A percentile compares a stretch with the other conserved stretches of the same genome.
Conservation (phyloP, 345 rosid species). For the Populus deltoides region DNA sequence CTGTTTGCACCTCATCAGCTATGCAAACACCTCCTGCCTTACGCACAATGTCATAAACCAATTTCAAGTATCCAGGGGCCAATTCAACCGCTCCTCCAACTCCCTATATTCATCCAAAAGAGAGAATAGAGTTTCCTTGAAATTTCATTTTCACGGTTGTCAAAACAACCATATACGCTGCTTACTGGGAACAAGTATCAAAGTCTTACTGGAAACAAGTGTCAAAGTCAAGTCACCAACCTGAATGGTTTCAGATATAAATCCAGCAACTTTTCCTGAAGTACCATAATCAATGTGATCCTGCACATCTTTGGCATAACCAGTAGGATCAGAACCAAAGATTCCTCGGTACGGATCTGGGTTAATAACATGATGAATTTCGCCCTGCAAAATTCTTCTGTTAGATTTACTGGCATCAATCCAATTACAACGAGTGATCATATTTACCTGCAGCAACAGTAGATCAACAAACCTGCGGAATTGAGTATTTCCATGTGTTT, state of each 20-base stretch:
- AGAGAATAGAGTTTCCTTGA: background rate
- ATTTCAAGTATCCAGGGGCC: slow-evolving; percentile 87
- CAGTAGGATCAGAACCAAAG: slow-evolving; percentile 76
- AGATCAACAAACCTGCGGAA: slow-evolving; percentile 67
- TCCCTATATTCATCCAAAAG: slow-evolving; percentile 43
- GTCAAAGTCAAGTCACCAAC: slow-evolving; percentile 22
- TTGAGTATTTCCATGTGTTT: slow-evolving; percentile 88
- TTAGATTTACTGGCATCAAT: background rate
- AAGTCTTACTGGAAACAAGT: background rate
- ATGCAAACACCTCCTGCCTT: slow-evolving; percentile 91
- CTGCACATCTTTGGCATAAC: slow-evolving; percentile 83
- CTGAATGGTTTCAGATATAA: slow-evolving; percentile 94
- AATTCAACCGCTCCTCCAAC: slow-evolving; percentile 95
- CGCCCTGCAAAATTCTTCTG: slow-evolving; percentile 53
- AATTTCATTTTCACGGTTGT: slow-evolving; percentile 1
- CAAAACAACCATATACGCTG: background rate
- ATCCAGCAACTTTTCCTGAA: slow-evolving; percentile 88
- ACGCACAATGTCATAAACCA: slow-evolving; percentile 71
- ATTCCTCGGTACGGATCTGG: slow-evolving; percentile 87
- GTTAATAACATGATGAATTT: slow-evolving; percentile 83
- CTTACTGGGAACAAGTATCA: background rate
- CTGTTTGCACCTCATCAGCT: slow-evolving; percentile 96
- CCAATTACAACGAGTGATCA: background rate
- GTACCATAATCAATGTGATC: slow-evolving; percentile 91
- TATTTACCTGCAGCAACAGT: background rate